Percentiles rank a stretch among this genome's conserved stretches.
Evolutionary conservation across 306 rosid species (phyloP).

Genomic region (Prunus fruticosa): DNA sequence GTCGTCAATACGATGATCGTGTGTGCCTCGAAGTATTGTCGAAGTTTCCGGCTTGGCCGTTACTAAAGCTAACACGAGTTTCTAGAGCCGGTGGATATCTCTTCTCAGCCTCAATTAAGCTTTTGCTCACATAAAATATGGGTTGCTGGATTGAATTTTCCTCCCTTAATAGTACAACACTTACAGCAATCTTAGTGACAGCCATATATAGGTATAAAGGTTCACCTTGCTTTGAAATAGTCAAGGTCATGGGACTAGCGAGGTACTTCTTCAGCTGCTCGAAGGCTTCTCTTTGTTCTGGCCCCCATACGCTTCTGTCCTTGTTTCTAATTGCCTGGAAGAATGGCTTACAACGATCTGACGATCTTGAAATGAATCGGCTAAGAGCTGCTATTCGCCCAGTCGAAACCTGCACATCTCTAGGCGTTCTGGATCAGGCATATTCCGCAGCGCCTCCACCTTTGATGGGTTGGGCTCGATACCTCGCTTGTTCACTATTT

Average conservation of each 20-base stretch:
- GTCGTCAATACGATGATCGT: not conserved
- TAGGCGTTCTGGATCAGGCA: too few species aligned
- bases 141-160: not conserved
- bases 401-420: too few species aligned
- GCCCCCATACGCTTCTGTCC: too few species aligned
- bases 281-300: not conserved
- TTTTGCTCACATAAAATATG: not conserved
- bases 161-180: not conserved
- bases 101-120: not conserved
- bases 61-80: not conserved
- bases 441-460: too few species aligned
- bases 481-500: not conserved
- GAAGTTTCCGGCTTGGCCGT: not conserved
- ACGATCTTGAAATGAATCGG: not conserved
- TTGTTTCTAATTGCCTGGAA: too few species aligned
- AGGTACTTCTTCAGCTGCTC: not conserved
- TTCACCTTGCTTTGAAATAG: not conserved
- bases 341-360: too few species aligned
- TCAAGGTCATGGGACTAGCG: fast-evolving
- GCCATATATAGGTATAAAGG: fast-evolving
- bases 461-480: not conserved
- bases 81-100: not conserved
- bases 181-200: not conserved
- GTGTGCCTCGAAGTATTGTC: not conserved
- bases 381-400: too few species aligned